These are phyloP conservation scores for Yarrowia galli DNA, from an alignment of 1,139 yeast genomes.

Conservation along the genomic window DNA sequence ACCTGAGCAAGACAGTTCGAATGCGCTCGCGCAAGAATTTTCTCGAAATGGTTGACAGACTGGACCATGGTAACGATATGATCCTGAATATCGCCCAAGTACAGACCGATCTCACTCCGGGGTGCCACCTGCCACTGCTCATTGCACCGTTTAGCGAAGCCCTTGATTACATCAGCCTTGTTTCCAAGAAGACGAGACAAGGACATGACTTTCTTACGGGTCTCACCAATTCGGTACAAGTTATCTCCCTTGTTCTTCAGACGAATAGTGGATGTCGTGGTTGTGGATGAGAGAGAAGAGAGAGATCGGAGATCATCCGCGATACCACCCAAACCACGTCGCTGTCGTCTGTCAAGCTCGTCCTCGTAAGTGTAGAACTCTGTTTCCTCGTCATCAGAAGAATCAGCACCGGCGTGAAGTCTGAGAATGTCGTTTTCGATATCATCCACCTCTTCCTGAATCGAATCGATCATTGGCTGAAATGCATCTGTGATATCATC, in stretches of 20 bases:
- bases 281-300: slow-evolving; percentile 48
- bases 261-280: slow-evolving; percentile 62
- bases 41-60: slow-evolving; percentile 90
- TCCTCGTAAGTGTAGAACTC: slow-evolving; percentile 35
- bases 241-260: slow-evolving; percentile 95
- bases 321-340: slow-evolving; percentile 36
- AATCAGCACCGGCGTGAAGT: slow-evolving; percentile 74
- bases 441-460: slow-evolving; percentile 86
- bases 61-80: slow-evolving; percentile 88
- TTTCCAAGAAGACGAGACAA: slow-evolving; percentile 82
- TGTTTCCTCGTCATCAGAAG: slow-evolving; percentile 54
- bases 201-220: slow-evolving; percentile 93
- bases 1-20: slow-evolving; percentile 95
- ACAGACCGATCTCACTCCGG: slow-evolving; percentile 82
- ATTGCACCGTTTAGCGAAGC: slow-evolving; percentile 87
- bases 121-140: slow-evolving; percentile 83
- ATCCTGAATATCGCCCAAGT: slow-evolving; percentile 92
- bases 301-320: slow-evolving; percentile 45
- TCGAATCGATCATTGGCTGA: slow-evolving; percentile 93
- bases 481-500: slow-evolving; percentile 98
- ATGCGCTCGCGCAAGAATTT: slow-evolving; percentile 88
- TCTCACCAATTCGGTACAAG: slow-evolving; percentile 93
- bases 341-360: slow-evolving; percentile 25
- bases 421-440: slow-evolving; percentile 89
- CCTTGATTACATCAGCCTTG: slow-evolving; percentile 95